Percentiles rank a stretch among this genome's conserved stretches.
Evolutionary conservation across 2,329 filamentous ascomycete species (phyloP).

Genomic region (Tolypocladium inflatum): DNA sequence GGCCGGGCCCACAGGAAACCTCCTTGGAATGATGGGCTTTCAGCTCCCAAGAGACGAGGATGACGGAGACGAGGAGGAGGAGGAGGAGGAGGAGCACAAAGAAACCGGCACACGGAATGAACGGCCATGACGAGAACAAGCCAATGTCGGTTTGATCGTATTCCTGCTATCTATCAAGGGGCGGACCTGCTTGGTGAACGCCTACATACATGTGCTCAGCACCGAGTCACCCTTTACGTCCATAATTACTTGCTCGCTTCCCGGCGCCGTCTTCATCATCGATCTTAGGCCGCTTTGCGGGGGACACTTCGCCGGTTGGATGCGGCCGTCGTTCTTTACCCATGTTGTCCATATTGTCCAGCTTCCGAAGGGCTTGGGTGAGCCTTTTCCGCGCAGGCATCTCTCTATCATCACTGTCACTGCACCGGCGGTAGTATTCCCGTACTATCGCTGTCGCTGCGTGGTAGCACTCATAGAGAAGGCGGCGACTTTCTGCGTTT

Average conservation of each 20-base stretch:
- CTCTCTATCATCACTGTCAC: slow-evolving; percentile 39
- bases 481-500: slow-evolving; percentile 34
- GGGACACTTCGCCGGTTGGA: slow-evolving; percentile 30
- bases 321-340: slow-evolving; percentile 18
- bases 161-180: background rate
- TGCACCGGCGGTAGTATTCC: slow-evolving; percentile 44
- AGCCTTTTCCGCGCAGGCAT: slow-evolving; percentile 43
- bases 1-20: slow-evolving; percentile 77
- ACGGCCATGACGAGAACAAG: background rate
- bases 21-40: slow-evolving; percentile 80
- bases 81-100: slow-evolving; percentile 7
- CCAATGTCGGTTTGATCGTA: background rate
- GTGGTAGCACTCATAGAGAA: slow-evolving; percentile 51
- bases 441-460: slow-evolving; percentile 40
- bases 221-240: background rate
- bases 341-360: slow-evolving; percentile 31
- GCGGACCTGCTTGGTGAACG: background rate
- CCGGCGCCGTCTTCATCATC: slow-evolving; percentile 4
- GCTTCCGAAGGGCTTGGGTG: slow-evolving; percentile 32
- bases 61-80: slow-evolving; percentile 26
- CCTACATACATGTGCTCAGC: background rate
- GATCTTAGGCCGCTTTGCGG: slow-evolving; percentile 33
- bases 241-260: background rate
- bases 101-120: background rate
- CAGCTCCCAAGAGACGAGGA: slow-evolving; percentile 71